A percentile compares a stretch with the other conserved stretches of the same genome.
phyloP scores from a whole-genome alignment of 352 stramenopile genomes.

The Thraustochytrium striatum region DNA sequence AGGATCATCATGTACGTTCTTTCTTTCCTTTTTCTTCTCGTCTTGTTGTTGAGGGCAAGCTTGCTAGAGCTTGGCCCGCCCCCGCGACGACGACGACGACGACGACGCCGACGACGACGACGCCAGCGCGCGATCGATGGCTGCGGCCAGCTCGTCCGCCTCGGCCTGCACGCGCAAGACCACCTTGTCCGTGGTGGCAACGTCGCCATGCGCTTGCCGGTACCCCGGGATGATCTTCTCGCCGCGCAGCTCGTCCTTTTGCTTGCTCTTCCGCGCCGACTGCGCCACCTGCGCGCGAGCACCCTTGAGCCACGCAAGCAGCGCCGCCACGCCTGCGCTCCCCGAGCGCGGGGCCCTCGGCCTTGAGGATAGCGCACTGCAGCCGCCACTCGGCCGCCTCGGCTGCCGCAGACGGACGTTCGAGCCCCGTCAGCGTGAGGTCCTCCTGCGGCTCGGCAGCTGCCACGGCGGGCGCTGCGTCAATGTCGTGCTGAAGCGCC shows the following conservation, averaged over 20 bases:
- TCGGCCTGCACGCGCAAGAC: neutral
- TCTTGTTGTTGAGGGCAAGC: too few species aligned
- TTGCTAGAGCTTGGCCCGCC: too few species aligned
- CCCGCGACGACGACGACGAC: too few species aligned
- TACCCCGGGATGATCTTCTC: constrained; percentile 21
- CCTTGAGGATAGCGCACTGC: neutral
- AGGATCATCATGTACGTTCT: too few species aligned
- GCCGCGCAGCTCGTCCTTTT: constrained; percentile 28
- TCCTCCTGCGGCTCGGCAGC: neutral
- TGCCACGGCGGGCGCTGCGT: neutral
- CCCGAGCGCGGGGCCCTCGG: neutral
- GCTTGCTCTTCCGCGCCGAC: neutral
- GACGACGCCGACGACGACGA: too few species aligned
- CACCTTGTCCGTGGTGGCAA: constrained; percentile 6
- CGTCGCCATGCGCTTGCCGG: constrained; percentile 13
- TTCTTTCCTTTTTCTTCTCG: too few species aligned
- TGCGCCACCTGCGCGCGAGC: neutral
- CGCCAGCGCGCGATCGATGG: too few species aligned
- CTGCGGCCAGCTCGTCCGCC: too few species aligned
- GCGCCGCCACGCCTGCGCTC: neutral
- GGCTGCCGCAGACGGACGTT: too few species aligned
- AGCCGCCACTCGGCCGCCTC: neutral
- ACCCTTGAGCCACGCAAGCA: neutral
- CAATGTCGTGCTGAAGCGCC: neutral
- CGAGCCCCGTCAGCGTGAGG: neutral